Base-by-base conservation (phyloP, 2,329 filamentous ascomycete genomes). In the Pestalotiopsis sp. region DNA sequence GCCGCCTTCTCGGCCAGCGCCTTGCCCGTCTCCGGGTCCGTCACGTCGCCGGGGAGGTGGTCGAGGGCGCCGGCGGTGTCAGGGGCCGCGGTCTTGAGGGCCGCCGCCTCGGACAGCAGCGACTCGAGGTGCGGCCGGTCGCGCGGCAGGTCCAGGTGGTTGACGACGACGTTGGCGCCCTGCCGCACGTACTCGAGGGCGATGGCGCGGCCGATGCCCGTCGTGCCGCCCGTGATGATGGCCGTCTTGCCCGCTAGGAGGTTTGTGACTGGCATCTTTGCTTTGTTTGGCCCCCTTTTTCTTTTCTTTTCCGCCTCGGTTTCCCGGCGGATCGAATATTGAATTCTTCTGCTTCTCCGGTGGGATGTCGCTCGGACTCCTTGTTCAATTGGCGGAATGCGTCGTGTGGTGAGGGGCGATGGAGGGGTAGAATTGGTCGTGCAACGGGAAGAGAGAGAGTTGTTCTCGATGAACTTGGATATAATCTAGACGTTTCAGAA, bases 121-220 rank as follows among this genome's bases (percentile, higher is more conserved):
- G 87, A 86, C 62, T 82, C 78, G 49, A 90, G 82, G 74, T 90
- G 87, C 3, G 75, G 70, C 41, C 78, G 73, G 79, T 91, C 88
- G 60, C 80, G 80, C 3, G 80, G 78, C 6, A 89, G 84, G 68
- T 88, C 92, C 2, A 95, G 87, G 77, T 96, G 92, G 82, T 96
- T 97, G 70, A 97, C 88, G 36, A 92, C 90, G 39, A 97, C 92
- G 77, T 88, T 87, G 73, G 92, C 92, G 72, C 94, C 94, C 74
- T 97, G 93, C 4, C 86, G 85, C 66, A 95, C 83, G 78, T 93
- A 97, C 75, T 91, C 91, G 64, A 97, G 86, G 57, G 92, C 90
- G 71, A 97, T 97, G 73, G 94, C 94, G 72, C 93, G 88, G 66
- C 94, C 94, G 74, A 97, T 97, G 68, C 93, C 93, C 5, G 93